Conservation (phyloP, 2,329 filamentous ascomycete genomes). For the Ophiostoma montium region DNA sequence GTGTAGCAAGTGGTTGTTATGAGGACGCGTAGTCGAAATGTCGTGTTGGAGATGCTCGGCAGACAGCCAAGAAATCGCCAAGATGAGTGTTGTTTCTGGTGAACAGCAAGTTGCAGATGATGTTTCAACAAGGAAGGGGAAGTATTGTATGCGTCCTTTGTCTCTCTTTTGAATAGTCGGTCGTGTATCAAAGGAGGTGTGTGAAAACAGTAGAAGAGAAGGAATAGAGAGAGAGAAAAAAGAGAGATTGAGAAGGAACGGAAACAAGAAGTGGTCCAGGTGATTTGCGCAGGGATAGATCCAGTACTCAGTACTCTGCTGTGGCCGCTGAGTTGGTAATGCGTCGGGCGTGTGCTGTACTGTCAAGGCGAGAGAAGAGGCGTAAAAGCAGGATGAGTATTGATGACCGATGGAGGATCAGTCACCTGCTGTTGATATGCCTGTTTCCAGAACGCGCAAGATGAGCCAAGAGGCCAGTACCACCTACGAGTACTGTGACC, state of each 20-base stretch:
- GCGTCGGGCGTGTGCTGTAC: too few relatives aligned
- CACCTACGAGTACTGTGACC: background rate
- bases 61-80: slow-evolving; percentile 2
- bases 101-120: background rate
- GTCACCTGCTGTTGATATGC: too few relatives aligned
- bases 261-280: too few relatives aligned
- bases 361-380: background rate
- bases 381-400: too few relatives aligned
- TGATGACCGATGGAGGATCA: too few relatives aligned
- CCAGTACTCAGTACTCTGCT: too few relatives aligned
- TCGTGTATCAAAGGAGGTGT: background rate
- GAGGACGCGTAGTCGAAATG: background rate
- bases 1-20: background rate
- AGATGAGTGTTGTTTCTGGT: background rate
- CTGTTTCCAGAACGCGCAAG: background rate
- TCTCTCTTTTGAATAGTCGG: background rate
- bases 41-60: background rate
- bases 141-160: background rate
- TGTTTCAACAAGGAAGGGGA: background rate
- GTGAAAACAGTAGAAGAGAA: background rate
- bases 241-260: too few relatives aligned
- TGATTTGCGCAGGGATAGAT: too few relatives aligned
- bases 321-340: too few relatives aligned
- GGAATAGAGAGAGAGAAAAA: background rate
- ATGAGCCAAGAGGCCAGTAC: background rate